Base-by-base conservation (phyloP, 2,329 filamentous ascomycete genomes). In the Ascochyta koolunga region DNA sequence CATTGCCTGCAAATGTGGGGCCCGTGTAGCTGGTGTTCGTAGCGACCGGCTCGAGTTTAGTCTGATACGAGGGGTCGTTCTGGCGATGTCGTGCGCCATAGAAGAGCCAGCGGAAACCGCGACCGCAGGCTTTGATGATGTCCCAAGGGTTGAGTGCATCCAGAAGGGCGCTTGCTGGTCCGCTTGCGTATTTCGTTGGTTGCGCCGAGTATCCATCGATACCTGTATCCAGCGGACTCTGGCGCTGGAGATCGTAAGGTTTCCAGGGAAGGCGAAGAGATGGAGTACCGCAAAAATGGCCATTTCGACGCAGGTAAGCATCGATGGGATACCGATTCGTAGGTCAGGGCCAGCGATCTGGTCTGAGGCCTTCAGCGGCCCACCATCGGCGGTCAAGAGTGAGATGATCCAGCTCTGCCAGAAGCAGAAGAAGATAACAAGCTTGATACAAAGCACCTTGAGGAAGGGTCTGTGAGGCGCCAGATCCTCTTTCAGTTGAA, bases 361-460 rank as follows among this genome's bases (percentile, higher is more conserved):
- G 1, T 80, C 73, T 37, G 82, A 87, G 0, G 89, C 73, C 57
- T 86, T 83, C 43, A 95, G 79, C 15, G 87, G 81, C 4, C 89
- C 82, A 4, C 82, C 81, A 0, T 85, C 85, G 73, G 81, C 76
- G 16, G 83, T 83, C 18, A 89, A 76, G 54, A 88, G 79, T 18
- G 81, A 85, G 60, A 89, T 86, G 45, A 86, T 62, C 65, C 82
- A 62, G 29, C 59, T 69, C 69, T 96, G 91, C 91, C 91, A 96
- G 75, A 96, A 96, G 31, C 88, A 92, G 62, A 96, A 82, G 79
- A 96, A 96, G 67, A 96, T 91, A 68, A 96, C 91, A 24, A 96
- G 82, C 76, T 96, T 96, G 77, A 96, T 95, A 67, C 90, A 89
- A 18, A 91, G 70, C 22, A 96, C 86, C 75, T 96, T 96, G 60